Evolutionary conservation across 257 asterid genomes (phyloP), one percentile per base, ranked within the genome.

Genomic region (Voacanga thouarsii): DNA sequence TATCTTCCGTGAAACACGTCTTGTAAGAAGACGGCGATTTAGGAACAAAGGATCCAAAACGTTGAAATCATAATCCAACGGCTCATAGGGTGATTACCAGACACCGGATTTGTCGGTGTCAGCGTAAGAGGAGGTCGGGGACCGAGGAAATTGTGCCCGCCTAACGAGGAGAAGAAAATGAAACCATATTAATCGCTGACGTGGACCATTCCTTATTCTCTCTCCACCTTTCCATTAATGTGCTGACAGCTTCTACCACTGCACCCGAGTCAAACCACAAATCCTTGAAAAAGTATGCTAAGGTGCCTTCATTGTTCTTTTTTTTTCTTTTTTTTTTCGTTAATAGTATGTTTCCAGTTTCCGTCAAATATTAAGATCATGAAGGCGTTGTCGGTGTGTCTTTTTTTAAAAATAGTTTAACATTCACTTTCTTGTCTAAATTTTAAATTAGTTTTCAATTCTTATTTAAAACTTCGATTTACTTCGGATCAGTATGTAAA

Each of bases 1-100:
- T 28, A 9, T 28, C 41, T 10, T 64, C 70, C 70, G 70, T 28
- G 33, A 64, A 64, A 64, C 70, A 64, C 70, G 70, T 64, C 70
- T 64, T 10, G 23, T 39, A 64, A 64, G 70, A 64, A 28, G 44
- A 64, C 18, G 43, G 33, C 30, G 70, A 26, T 28, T 64, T 8
- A 24, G 70, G 70, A 64, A 64, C n/a, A 12, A 64, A 12, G 8
- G 6, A 64, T 64, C 44, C 16, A 12, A 4, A 28, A 30, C 70
- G 70, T 64, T 64, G 33, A 64, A 24, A 24, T 28, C 6, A 4
- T 4, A 12, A 64, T 64, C 70, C 44, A 28, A 64, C 43, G 70
- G 33, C 41, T 28, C 16, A 0, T 14, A 26, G 10, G 41, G 70
- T 16, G 41, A 21, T 4, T 24, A 5, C 6, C 70, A 64, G 41